phyloP scores from a whole-genome alignment of 2,329 filamentous ascomycete genomes.

The Aureobasidium mangrovei region DNA sequence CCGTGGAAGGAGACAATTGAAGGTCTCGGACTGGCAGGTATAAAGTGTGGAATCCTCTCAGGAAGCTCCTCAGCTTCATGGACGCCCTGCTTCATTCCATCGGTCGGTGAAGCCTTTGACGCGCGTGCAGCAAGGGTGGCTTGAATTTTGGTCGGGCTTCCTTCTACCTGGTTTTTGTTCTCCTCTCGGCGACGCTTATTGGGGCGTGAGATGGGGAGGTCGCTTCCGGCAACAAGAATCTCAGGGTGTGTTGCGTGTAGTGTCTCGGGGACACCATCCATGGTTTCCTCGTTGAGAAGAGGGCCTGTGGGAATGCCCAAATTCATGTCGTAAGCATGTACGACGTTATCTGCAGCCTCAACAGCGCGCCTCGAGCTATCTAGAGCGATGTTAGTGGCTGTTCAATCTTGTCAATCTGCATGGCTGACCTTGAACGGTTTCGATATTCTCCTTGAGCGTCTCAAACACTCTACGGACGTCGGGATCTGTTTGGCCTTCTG shows the following conservation, averaged over 20 bases:
- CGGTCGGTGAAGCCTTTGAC: constrained; percentile 18
- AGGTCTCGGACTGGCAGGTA: constrained; percentile 1
- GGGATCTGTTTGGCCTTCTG: constrained; percentile 45
- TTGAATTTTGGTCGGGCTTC: constrained; percentile 20
- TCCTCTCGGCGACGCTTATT: constrained; percentile 38
- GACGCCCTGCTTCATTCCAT: constrained; percentile 22
- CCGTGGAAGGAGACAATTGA: background rate
- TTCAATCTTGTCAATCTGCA: background rate
- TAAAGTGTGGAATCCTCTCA: background rate
- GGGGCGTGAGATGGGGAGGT: constrained; percentile 31
- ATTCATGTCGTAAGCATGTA: constrained; percentile 66
- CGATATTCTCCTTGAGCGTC: constrained; percentile 58
- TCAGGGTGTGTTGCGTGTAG: constrained; percentile 27
- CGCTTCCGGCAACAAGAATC: constrained; percentile 35
- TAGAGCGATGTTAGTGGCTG: constrained; percentile 24
- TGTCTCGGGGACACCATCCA: background rate
- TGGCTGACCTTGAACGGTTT: constrained; percentile 55
- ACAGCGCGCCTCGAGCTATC: constrained; percentile 64
- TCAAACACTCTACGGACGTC: constrained; percentile 49
- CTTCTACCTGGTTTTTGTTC: constrained; percentile 12
- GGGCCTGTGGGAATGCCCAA: constrained; percentile 61
- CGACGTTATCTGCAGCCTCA: constrained; percentile 66
- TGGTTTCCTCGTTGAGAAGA: constrained; percentile 16
- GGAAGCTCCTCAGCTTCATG: constrained; percentile 23
- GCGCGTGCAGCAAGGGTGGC: constrained; percentile 18